Evolutionary conservation across 352 stramenopile genomes (phyloP).

Genomic region (Globisporangium carolinianum): DNA sequence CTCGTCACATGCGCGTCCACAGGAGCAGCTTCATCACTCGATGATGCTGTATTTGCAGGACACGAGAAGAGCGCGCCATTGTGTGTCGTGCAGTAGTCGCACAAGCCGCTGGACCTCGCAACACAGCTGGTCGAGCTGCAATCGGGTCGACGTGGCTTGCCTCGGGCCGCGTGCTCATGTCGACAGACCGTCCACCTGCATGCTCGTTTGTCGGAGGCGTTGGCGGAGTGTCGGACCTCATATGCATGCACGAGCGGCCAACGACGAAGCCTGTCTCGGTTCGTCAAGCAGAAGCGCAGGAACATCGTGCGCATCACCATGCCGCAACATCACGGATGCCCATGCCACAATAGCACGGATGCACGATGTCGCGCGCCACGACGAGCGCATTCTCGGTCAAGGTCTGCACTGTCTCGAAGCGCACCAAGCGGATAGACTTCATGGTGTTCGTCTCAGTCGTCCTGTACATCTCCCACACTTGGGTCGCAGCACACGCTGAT

Average conservation of each 20-base stretch:
- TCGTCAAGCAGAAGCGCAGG: conserved; percentile 30
- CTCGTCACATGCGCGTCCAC: conserved; percentile 11
- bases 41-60: conserved; percentile 27
- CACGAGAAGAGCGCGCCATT: conserved; percentile 29
- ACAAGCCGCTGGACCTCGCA: conserved; percentile 28
- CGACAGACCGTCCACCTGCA: conserved; percentile 16
- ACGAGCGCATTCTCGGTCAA: conserved; percentile 35
- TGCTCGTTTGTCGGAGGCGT: not conserved
- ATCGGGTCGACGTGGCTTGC: conserved; percentile 25
- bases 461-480: conserved; percentile 27
- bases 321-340: conserved; percentile 25
- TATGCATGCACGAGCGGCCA: conserved; percentile 25
- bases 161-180: conserved; percentile 32
- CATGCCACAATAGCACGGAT: conserved; percentile 27
- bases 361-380: conserved; percentile 28
- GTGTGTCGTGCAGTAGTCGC: conserved; percentile 29
- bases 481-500: conserved; percentile 16
- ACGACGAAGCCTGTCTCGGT: conserved; percentile 25
- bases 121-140: conserved; percentile 18
- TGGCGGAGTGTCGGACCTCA: not conserved
- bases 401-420: conserved; percentile 32
- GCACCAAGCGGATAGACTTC: conserved; percentile 27
- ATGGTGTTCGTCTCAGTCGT: conserved; percentile 23
- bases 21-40: conserved; percentile 23
- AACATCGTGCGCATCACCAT: conserved; percentile 32